Percentiles rank a stretch among this genome's conserved stretches.
phyloP scores from a whole-genome alignment of 1,284 basidiomycete species.

The Dichomitus squalens region DNA sequence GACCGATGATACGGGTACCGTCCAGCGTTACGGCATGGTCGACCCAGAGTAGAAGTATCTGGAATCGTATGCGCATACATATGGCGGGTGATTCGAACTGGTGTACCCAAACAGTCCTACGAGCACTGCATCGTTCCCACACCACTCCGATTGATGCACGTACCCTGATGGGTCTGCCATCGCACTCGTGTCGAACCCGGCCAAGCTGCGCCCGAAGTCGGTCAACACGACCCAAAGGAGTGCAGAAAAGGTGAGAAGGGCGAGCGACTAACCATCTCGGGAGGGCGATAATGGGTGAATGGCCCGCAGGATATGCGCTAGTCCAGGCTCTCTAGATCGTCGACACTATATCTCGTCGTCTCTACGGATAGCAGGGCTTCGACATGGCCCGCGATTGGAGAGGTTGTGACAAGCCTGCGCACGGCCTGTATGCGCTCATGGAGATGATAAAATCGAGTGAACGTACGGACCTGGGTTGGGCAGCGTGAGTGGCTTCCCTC shows the following conservation, averaged over 20 bases:
- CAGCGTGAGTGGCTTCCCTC: conserved; percentile 65
- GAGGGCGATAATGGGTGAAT: conserved; percentile 86
- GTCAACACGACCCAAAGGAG: conserved; percentile 91
- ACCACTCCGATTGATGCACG: conserved; percentile 86
- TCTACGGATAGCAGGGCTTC: conserved; percentile 85
- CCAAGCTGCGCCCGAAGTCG: conserved; percentile 88
- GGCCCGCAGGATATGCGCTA: conserved; percentile 90
- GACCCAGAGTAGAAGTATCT: conserved; percentile 84
- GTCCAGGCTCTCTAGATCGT: conserved; percentile 85
- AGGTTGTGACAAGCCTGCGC: conserved; percentile 68
- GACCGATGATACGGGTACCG: conserved; percentile 82
- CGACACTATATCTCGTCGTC: conserved; percentile 77
- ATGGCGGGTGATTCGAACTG: no score
- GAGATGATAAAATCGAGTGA: neutral
- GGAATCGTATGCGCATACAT: neutral
- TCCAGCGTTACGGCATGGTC: conserved; percentile 81
- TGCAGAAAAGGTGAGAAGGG: conserved; percentile 75
- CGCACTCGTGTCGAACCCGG: conserved; percentile 76
- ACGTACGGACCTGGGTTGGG: conserved; percentile 66
- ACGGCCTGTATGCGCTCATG: conserved; percentile 1
- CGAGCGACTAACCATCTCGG: conserved; percentile 92
- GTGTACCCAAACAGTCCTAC: conserved; percentile 93
- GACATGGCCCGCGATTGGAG: conserved; percentile 83
- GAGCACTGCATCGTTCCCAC: conserved; percentile 90
- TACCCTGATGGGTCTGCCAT: conserved; percentile 54